A percentile compares a stretch with the other conserved stretches of the same genome.
phyloP scores from a whole-genome alignment of 2,329 filamentous ascomycete genomes.

The Didymella sp. region DNA sequence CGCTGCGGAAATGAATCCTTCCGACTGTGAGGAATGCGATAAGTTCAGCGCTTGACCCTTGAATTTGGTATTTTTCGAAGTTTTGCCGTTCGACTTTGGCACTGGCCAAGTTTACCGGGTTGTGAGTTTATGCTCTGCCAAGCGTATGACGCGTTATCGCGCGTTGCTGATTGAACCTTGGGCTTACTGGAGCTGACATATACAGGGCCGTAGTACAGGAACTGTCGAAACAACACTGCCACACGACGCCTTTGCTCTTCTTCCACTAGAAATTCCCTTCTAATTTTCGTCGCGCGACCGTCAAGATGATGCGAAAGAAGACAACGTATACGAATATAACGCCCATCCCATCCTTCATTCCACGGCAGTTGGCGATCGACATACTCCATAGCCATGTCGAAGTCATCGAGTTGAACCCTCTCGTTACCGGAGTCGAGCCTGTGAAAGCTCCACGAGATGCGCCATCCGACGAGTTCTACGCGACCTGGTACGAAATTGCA shows the following conservation, averaged over 20 bases:
- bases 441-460: conserved; percentile 73
- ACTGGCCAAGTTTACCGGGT: background rate
- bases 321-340: conserved; percentile 72
- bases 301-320: conserved; percentile 61
- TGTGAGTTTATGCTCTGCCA: conserved; percentile 10
- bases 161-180: conserved; percentile 5
- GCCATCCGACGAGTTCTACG: conserved; percentile 73
- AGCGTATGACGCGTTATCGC: conserved; percentile 16
- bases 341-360: conserved; percentile 72
- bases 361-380: conserved; percentile 74
- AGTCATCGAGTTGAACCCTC: conserved; percentile 73
- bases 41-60: background rate
- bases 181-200: conserved; percentile 12
- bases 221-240: conserved; percentile 15
- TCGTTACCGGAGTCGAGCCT: conserved; percentile 68
- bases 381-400: conserved; percentile 75
- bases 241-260: conserved; percentile 6
- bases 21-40: conserved; percentile 3
- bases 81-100: background rate
- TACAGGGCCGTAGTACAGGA: conserved; percentile 14
- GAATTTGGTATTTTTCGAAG: background rate
- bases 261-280: background rate
- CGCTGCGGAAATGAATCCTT: conserved; percentile 9
- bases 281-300: conserved; percentile 9
- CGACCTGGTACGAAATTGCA: conserved; percentile 76